Percentiles rank a stretch among this genome's conserved stretches.
Evolutionary conservation across 2,329 filamentous ascomycete genomes (phyloP).

Genomic region (Chaetomiaceae sp.): DNA sequence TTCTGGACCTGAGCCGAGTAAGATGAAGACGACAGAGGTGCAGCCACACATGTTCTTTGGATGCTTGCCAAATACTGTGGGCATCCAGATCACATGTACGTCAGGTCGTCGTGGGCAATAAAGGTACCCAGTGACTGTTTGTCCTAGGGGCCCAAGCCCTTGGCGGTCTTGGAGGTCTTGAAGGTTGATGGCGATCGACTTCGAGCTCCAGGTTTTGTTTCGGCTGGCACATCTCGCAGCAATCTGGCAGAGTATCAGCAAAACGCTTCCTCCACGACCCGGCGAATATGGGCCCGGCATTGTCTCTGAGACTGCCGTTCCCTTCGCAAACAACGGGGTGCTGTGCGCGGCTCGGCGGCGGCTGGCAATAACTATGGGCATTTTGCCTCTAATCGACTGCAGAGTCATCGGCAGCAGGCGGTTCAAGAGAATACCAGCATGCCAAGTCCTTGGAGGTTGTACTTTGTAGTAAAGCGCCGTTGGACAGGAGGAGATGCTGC

Average conservation of each 20-base stretch:
- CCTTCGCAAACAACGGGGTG: slow-evolving; percentile 2
- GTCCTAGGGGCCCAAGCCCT: slow-evolving; percentile 13
- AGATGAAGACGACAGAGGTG: no score
- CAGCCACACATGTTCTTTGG: no score
- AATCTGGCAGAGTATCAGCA: slow-evolving; percentile 6
- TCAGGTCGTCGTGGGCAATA: no score
- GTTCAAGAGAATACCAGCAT: slow-evolving; percentile 13
- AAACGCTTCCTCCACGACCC: slow-evolving; percentile 13
- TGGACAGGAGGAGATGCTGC: no score
- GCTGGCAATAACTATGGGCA: slow-evolving; percentile 23
- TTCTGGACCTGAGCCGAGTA: neutral
- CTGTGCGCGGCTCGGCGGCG: slow-evolving; percentile 21
- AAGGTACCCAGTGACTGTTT: neutral
- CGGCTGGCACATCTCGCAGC: slow-evolving; percentile 10
- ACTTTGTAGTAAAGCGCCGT: no score
- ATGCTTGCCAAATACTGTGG: no score
- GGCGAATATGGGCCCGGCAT: slow-evolving; percentile 12
- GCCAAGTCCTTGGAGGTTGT: slow-evolving; percentile 15
- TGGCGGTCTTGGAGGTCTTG: slow-evolving; percentile 18
- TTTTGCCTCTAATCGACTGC: slow-evolving; percentile 22
- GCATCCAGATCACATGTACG: no score
- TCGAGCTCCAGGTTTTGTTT: slow-evolving; percentile 13
- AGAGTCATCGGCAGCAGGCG: slow-evolving; percentile 13
- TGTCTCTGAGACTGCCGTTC: slow-evolving; percentile 11
- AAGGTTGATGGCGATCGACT: slow-evolving; percentile 7